phyloP scores from a whole-genome alignment of 2,329 filamentous ascomycete species.

The Neonectria punicea region DNA sequence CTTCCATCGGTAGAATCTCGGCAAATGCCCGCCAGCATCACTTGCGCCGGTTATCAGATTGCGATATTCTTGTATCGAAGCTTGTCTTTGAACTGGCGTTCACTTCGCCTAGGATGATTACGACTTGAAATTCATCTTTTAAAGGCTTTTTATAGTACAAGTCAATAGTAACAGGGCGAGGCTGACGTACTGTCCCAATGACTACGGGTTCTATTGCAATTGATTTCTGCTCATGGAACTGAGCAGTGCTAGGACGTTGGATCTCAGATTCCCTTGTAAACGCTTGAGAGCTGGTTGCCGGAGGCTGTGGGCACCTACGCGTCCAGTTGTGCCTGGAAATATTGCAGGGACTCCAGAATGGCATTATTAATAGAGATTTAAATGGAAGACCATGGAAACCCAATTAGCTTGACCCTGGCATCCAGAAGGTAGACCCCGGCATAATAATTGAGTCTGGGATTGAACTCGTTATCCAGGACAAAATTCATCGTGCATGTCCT shows the following conservation, averaged over 20 bases:
- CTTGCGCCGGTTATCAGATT: constrained; percentile 34
- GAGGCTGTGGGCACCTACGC: neutral
- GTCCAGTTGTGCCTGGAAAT: neutral
- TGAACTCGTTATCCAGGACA: neutral
- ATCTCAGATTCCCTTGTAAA: neutral
- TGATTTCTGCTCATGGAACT: neutral
- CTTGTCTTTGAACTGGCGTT: constrained; percentile 16
- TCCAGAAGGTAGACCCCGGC: neutral
- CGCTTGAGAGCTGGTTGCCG: neutral
- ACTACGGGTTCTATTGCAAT: neutral
- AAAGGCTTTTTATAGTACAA: neutral
- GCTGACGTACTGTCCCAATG: neutral
- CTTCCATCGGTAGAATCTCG: constrained; percentile 47
- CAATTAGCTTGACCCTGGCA: neutral
- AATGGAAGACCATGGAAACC: neutral
- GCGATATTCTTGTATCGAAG: constrained; percentile 33
- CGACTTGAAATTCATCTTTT: neutral
- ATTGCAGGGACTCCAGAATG: neutral
- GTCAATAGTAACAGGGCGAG: neutral
- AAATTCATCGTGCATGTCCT: neutral
- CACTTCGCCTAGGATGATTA: neutral
- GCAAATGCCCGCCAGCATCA: constrained; percentile 30
- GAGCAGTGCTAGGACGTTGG: neutral
- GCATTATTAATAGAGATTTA: neutral
- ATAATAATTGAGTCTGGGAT: neutral